Conservation (phyloP, 106 monocot genomes). For the Allium fistulosum region DNA sequence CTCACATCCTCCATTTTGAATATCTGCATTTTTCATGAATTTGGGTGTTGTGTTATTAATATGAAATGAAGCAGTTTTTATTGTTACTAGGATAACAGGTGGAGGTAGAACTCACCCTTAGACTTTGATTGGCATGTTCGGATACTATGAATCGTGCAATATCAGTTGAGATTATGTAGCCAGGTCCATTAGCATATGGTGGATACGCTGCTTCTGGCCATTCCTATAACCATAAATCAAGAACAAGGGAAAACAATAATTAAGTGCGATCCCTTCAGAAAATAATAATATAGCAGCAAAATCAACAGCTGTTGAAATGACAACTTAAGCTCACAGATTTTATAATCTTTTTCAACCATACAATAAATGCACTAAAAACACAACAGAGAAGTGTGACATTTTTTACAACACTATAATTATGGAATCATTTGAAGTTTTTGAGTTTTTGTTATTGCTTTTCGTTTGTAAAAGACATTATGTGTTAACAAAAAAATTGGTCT, state of each 20-base stretch:
- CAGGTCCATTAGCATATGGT: slow-evolving; percentile 51
- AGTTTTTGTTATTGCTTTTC: too few relatives aligned
- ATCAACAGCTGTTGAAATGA: not conserved
- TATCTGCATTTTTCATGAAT: slow-evolving; percentile 36
- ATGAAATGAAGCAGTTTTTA: too few relatives aligned
- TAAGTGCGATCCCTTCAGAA: too few relatives aligned
- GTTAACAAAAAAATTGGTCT: too few relatives aligned
- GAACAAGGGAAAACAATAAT: not conserved
- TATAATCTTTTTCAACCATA: not conserved
- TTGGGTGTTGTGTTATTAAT: too few relatives aligned
- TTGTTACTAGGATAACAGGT: not conserved
- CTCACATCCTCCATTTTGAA: slow-evolving; percentile 99
- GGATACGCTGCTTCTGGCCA: slow-evolving; percentile 80
- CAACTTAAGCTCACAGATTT: not conserved
- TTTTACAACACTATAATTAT: too few relatives aligned
- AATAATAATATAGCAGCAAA: not conserved
- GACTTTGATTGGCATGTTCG: slow-evolving; percentile 48
- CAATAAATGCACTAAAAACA: not conserved
- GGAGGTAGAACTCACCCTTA: slow-evolving; percentile 35
- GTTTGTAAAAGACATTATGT: too few relatives aligned
- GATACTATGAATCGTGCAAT: slow-evolving; percentile 59
- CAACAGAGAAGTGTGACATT: too few relatives aligned
- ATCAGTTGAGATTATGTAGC: slow-evolving; percentile 75
- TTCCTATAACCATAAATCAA: slow-evolving; percentile 41
- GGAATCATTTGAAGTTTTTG: not conserved